These are phyloP conservation scores for Cystobasidium onofrii DNA, from an alignment of 768 basidiomycete species.

Conservation along the genomic window DNA sequence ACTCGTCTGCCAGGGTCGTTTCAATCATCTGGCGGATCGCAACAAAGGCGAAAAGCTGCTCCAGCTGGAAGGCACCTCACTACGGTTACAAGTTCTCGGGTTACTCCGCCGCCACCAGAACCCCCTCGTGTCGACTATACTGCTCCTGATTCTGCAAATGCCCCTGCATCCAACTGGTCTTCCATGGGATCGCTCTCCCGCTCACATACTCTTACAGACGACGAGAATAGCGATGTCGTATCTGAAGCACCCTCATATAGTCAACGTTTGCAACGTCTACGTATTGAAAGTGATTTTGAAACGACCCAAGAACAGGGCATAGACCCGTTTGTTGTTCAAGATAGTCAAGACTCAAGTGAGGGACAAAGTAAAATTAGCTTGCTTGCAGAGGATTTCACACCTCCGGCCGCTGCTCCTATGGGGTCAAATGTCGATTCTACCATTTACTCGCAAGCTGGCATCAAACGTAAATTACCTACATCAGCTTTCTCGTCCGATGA, in stretches of 20 bases:
- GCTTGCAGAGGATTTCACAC: background rate
- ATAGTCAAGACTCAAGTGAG: background rate
- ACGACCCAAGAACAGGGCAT: background rate
- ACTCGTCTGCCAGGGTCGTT: background rate
- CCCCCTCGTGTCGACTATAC: background rate
- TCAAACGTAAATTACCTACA: slow-evolving; percentile 14
- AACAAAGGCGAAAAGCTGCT: background rate
- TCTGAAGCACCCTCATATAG: slow-evolving; percentile 4
- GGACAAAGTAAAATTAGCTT: background rate
- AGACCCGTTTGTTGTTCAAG: background rate
- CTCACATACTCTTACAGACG: background rate
- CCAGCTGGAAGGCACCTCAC: background rate
- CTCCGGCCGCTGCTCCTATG: background rate
- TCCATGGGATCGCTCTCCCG: background rate
- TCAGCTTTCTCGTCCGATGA: slow-evolving; percentile 14
- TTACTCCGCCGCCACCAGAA: background rate
- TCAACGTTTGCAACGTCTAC: background rate
- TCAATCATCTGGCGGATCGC: background rate
- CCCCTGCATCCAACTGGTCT: background rate
- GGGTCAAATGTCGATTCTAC: background rate
- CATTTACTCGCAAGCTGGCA: background rate
- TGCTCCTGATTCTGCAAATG: background rate
- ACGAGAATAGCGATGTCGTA: background rate
- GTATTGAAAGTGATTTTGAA: background rate
- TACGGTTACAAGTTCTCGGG: background rate